These are phyloP conservation scores for barley (Hordeum vulgare) DNA, from an alignment of 176 grass and related monocot genomes.

Conservation along the genomic window MorexV3_pseudomolecules_assembly NC_058521.1:390230552-390231051, in stretches of 20 bases:
- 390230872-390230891: conserved; percentile 49
- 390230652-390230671: not conserved
- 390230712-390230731: conserved; percentile 80
- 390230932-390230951: conserved; percentile 30
- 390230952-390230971: conserved; percentile 31
- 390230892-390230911: conserved; percentile 73
- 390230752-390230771: conserved; percentile 26
- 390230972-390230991: conserved; percentile 46
- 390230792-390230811: conserved; percentile 28
- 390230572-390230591: conserved; percentile 65
- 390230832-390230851: conserved; percentile 34
- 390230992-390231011: conserved; percentile 19
- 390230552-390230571: conserved; percentile 57
- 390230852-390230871: not conserved
- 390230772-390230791: conserved; percentile 13
- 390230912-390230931: conserved; percentile 31
- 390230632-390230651: conserved; percentile 12
- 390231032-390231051: not conserved
- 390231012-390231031: not conserved
- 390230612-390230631: conserved; percentile 46
- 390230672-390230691: conserved; percentile 23
- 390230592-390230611: conserved; percentile 89
- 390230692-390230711: conserved; percentile 50
- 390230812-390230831: conserved; percentile 38
- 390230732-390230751: conserved; percentile 53